Evolutionary conservation across 768 basidiomycete genomes (phyloP).

Genomic region (Russula olivacea): DNA sequence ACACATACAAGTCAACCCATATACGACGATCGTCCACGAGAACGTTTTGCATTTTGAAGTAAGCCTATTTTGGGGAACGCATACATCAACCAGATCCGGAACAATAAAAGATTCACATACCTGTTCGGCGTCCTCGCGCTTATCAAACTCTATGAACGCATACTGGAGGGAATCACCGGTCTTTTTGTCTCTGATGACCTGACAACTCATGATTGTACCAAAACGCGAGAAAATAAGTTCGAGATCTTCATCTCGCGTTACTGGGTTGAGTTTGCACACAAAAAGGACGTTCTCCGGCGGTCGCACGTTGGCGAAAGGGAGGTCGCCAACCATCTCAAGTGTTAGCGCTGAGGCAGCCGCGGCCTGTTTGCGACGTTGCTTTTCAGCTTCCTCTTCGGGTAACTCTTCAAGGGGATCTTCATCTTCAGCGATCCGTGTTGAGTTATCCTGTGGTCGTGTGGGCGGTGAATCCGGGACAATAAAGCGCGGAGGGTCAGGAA

Average conservation of each 20-base stretch:
- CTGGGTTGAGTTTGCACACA: conserved; percentile 96
- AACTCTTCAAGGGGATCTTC: conserved; percentile 81
- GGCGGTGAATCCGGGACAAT: conserved; percentile 71
- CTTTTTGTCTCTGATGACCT: conserved; percentile 92
- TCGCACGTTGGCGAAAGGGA: conserved; percentile 95
- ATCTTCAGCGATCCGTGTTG: conserved; percentile 89
- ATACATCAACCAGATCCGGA: background rate
- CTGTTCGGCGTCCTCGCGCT: conserved; percentile 89
- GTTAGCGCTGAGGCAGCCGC: conserved; percentile 92
- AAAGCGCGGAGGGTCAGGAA: conserved; percentile 78
- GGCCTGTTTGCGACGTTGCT: conserved; percentile 73
- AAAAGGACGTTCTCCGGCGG: conserved; percentile 98
- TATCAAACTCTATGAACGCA: conserved; percentile 98
- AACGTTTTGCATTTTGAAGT: conserved; percentile 99
- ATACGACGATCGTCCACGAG: conserved; percentile 95
- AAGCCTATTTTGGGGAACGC: conserved; percentile 52
- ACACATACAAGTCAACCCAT: conserved; percentile 96
- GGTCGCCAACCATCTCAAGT: conserved; percentile 98
- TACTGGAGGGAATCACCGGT: conserved; percentile 97
- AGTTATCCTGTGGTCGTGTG: conserved; percentile 74
- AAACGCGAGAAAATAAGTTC: conserved; percentile 97
- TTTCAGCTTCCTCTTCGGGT: conserved; percentile 83
- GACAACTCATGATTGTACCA: conserved; percentile 93
- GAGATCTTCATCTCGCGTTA: conserved; percentile 91
- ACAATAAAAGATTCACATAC: conserved; percentile 37